phyloP scores from a whole-genome alignment of 2,329 filamentous ascomycete genomes.

The Aspergillus amoenus region DNA sequence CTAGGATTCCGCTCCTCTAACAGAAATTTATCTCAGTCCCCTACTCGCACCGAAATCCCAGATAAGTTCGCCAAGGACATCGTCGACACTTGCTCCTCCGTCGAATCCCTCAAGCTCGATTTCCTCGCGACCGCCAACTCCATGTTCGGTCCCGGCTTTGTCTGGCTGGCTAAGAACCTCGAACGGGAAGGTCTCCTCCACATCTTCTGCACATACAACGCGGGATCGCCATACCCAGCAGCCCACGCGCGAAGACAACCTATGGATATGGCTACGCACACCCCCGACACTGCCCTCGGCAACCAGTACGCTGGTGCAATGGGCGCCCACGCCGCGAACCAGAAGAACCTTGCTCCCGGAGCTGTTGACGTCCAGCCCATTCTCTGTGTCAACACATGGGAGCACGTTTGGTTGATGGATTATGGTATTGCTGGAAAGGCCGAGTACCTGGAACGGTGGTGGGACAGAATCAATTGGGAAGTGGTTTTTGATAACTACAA shows the following conservation, averaged over 20 bases:
- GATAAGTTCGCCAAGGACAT: constrained; percentile 59
- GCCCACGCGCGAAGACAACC: constrained; percentile 75
- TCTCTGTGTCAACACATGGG: constrained; percentile 93
- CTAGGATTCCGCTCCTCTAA: background rate
- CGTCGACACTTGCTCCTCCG: constrained; percentile 71
- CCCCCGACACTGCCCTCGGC: constrained; percentile 31
- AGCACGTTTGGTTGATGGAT: constrained; percentile 87
- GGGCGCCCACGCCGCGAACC: constrained; percentile 33
- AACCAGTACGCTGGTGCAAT: constrained; percentile 39
- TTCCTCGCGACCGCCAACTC: constrained; percentile 76
- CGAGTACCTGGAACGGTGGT: constrained; percentile 77
- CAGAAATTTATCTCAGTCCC: constrained; percentile 29
- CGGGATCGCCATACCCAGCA: constrained; percentile 81
- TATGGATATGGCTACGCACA: constrained; percentile 47
- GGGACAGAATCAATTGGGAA: constrained; percentile 83
- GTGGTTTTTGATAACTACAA: constrained; percentile 58
- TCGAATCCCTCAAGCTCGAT: constrained; percentile 77
- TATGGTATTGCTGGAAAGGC: constrained; percentile 76
- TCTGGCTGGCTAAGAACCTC: constrained; percentile 77
- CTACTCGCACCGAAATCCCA: constrained; percentile 54
- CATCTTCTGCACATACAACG: constrained; percentile 85
- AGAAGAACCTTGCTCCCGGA: constrained; percentile 40
- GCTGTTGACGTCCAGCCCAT: constrained; percentile 66
- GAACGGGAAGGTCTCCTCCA: constrained; percentile 53
- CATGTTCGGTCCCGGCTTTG: constrained; percentile 97